phyloP scores from a whole-genome alignment of 2,329 filamentous ascomycete species.

The Penicillium sp. region DNA sequence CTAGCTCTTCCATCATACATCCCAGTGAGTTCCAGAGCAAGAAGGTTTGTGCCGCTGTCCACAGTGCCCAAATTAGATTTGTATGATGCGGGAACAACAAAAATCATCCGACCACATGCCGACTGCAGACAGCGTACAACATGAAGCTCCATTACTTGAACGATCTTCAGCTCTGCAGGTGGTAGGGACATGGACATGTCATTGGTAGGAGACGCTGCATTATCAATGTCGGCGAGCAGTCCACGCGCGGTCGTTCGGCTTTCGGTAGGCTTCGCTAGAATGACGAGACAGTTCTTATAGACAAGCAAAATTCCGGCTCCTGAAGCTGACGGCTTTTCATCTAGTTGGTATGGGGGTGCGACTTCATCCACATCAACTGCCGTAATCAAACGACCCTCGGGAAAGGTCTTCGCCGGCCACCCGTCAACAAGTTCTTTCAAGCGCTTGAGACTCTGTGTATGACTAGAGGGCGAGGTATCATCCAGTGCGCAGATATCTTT shows the following conservation, averaged over 20 bases:
- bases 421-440: constrained; percentile 75
- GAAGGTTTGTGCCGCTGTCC: constrained; percentile 50
- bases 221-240: constrained; percentile 82
- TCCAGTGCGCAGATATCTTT: constrained; percentile 97
- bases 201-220: constrained; percentile 64
- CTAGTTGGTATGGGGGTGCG: constrained; percentile 68
- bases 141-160: constrained; percentile 70
- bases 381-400: constrained; percentile 76
- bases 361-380: constrained; percentile 81
- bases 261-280: constrained; percentile 71
- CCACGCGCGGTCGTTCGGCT: constrained; percentile 72
- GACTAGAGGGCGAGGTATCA: constrained; percentile 65
- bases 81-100: constrained; percentile 36
- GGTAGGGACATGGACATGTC: constrained; percentile 30
- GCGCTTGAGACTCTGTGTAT: constrained; percentile 73
- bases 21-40: constrained; percentile 74
- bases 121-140: constrained; percentile 69
- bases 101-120: constrained; percentile 43
- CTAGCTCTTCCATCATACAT: constrained; percentile 76
- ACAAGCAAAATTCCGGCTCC: constrained; percentile 75
- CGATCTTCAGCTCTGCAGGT: constrained; percentile 73
- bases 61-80: constrained; percentile 22
- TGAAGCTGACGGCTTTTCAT: constrained; percentile 47
- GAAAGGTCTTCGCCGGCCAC: constrained; percentile 74
- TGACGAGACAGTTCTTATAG: constrained; percentile 79